A percentile compares a stretch with the other conserved stretches of the same genome.
Evolutionary conservation across 805 yeast genomes (phyloP).

Genomic region (Monosporozyma aerobia): DNA sequence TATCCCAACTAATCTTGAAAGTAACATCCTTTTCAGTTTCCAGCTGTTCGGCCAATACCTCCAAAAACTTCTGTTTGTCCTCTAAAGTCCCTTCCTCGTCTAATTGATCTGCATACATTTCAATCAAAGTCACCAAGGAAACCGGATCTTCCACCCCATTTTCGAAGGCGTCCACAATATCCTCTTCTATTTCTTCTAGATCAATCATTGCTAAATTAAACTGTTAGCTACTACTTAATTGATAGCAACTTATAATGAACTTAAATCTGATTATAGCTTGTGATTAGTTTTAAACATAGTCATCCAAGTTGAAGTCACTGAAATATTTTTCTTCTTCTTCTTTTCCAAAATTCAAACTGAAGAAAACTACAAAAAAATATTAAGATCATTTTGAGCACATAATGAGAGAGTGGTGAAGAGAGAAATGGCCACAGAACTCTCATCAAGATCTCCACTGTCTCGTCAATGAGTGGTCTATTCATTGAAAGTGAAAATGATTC

Average conservation of each 20-base stretch:
- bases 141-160: slow-evolving; percentile 23
- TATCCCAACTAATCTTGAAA: slow-evolving; percentile 80
- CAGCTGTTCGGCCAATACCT: slow-evolving; percentile 37
- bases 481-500: slow-evolving; percentile 26
- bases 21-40: slow-evolving; percentile 40
- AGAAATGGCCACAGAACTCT: background rate
- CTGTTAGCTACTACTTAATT: background rate
- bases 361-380: too few species aligned
- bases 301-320: background rate
- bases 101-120: slow-evolving; percentile 19
- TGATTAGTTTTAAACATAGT: background rate
- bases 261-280: background rate
- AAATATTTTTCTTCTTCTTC: background rate
- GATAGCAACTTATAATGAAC: background rate
- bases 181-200: slow-evolving; percentile 10
- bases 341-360: background rate
- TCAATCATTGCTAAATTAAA: slow-evolving; percentile 5
- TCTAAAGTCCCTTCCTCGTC: slow-evolving; percentile 19
- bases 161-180: slow-evolving; percentile 18
- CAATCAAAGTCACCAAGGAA: slow-evolving; percentile 23
- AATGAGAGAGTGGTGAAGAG: background rate
- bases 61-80: slow-evolving; percentile 45
- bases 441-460: background rate
- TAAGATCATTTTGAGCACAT: background rate
- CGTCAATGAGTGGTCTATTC: slow-evolving; percentile 20